Evolutionary conservation across 306 rosid genomes (phyloP).

Genomic region (Canavalia ensiformis): DNA sequence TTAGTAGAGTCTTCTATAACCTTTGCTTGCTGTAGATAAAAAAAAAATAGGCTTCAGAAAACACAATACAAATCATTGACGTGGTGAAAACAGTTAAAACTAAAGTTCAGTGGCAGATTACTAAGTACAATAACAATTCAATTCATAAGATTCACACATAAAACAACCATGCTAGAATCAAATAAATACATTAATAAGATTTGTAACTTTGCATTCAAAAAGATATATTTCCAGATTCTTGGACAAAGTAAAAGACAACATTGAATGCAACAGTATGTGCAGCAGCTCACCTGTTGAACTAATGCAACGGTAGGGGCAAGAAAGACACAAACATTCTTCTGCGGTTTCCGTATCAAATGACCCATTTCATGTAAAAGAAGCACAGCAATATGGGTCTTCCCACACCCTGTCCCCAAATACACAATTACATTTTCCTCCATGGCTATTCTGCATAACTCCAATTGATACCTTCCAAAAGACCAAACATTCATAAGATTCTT

Average conservation of each 20-base stretch:
- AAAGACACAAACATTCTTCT: slow-evolving; percentile 76
- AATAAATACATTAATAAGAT: slow-evolving; percentile 12
- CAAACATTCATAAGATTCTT: slow-evolving; percentile 45
- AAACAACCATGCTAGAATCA: not conserved
- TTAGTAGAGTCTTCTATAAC: slow-evolving; percentile 81
- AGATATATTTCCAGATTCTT: too few species aligned
- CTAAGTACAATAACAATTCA: slow-evolving; percentile 18
- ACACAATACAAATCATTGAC: slow-evolving; percentile 15
- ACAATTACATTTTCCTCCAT: slow-evolving; percentile 89
- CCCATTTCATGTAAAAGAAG: slow-evolving; percentile 81
- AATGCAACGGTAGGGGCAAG: slow-evolving; percentile 95
- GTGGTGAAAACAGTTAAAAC: slow-evolving; percentile 25
- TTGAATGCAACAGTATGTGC: slow-evolving; percentile 26
- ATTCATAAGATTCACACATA: slow-evolving; percentile 15
- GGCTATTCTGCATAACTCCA: slow-evolving; percentile 86
- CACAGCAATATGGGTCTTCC: slow-evolving; percentile 94
- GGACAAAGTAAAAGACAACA: too few species aligned
- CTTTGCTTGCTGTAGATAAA: slow-evolving; percentile 77
- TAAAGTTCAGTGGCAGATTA: slow-evolving; percentile 19
- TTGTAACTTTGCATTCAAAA: slow-evolving; percentile 17
- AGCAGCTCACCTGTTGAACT: slow-evolving; percentile 79
- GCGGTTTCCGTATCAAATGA: slow-evolving; percentile 75
- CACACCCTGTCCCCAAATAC: slow-evolving; percentile 93
- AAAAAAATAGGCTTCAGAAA: slow-evolving; percentile 41
- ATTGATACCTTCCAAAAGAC: slow-evolving; percentile 71